These are phyloP conservation scores for Murraya koenigii DNA, from an alignment of 345 rosid genomes.

Conservation along the genomic window DNA sequence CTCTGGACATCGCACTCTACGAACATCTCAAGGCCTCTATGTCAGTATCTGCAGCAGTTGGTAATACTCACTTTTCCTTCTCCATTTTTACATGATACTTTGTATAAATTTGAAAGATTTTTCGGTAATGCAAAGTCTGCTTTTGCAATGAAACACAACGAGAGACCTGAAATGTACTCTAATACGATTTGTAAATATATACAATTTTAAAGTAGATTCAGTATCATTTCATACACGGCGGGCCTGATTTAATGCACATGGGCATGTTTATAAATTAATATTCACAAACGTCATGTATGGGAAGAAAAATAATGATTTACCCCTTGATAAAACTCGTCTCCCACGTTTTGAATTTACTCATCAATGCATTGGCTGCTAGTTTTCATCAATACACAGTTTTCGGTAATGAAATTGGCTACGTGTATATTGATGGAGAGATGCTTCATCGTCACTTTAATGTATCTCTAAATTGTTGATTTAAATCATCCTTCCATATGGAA, in stretches of 20 bases:
- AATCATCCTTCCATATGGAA: background rate
- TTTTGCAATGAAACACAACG: background rate
- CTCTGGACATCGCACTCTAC: conserved; percentile 41
- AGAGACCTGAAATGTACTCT: background rate
- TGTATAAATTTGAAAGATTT: conserved; percentile 2
- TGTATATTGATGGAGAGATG: background rate
- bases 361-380: background rate
- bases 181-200: background rate
- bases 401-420: background rate
- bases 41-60: conserved; percentile 65
- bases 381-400: background rate
- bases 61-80: conserved; percentile 35
- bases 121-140: background rate
- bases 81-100: background rate
- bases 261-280: background rate
- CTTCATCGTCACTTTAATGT: background rate
- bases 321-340: background rate
- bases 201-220: background rate
- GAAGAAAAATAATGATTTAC: background rate
- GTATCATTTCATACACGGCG: background rate
- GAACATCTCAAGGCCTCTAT: conserved; percentile 41
- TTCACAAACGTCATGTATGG: background rate
- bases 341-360: background rate
- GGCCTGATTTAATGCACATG: background rate
- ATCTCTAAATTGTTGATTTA: background rate